phyloP scores from a whole-genome alignment of 306 rosid species.

The Heteromeles arbutifolia region DNA sequence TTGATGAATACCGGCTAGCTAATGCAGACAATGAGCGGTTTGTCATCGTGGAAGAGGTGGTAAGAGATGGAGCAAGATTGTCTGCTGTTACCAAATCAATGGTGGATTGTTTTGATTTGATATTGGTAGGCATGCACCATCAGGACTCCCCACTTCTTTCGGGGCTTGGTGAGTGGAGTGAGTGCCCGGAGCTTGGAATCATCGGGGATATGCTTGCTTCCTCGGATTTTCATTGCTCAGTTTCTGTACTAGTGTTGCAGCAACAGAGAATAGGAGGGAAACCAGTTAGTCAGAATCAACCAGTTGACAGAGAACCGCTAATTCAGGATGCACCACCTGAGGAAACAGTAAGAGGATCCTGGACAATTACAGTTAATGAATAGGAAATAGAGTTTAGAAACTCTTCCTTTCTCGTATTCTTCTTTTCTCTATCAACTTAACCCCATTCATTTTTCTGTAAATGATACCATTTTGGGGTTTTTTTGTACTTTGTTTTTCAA shows the following conservation, averaged over 20 bases:
- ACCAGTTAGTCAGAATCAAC: background rate
- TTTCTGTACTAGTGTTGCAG: conserved; percentile 57
- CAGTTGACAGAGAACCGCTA: conserved; percentile 11
- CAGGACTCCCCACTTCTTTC: conserved; percentile 24
- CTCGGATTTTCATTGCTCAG: conserved; percentile 36
- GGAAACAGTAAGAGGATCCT: conserved; percentile 10
- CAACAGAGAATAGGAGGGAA: conserved; percentile 52
- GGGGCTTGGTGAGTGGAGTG: conserved; percentile 56
- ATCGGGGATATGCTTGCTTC: conserved; percentile 69
- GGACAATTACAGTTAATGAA: conserved; percentile 35
- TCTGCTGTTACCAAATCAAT: conserved; percentile 23
- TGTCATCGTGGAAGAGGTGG: conserved; percentile 53
- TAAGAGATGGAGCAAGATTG: conserved; percentile 52
- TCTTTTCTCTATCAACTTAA: background rate
- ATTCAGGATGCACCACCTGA: conserved; percentile 22
- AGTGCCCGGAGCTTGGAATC: conserved; percentile 55
- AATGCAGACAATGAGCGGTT: conserved; percentile 40
- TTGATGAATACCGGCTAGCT: conserved; percentile 40
- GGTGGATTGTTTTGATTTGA: conserved; percentile 59
- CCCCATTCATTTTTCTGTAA: background rate
- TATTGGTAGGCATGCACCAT: conserved; percentile 54
- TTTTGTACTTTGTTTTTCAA: background rate
- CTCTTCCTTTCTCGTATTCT: background rate
- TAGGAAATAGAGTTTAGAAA: background rate
- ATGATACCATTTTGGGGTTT: background rate